These are phyloP conservation scores for Cyclotella choctawhatcheeana DNA, from an alignment of 108 stramenopile genomes.

Conservation along the genomic window DNA sequence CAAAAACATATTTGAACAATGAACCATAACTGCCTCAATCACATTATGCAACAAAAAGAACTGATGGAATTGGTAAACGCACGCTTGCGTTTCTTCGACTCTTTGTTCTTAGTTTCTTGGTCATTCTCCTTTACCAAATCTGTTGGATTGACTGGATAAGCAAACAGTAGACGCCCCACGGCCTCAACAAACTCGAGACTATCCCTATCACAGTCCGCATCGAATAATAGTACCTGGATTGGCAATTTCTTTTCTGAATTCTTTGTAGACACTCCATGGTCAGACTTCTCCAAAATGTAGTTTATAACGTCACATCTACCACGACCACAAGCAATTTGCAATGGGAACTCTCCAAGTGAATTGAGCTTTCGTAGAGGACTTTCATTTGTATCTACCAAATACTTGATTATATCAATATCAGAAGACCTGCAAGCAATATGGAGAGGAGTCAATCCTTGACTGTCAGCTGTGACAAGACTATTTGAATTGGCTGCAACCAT, in stretches of 20 bases:
- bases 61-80: no score
- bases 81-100: no score
- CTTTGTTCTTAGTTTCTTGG: no score
- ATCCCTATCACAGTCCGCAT: neutral
- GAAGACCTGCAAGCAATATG: slow-evolving; percentile 2
- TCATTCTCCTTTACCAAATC: no score
- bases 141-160: no score
- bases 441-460: slow-evolving; percentile 8
- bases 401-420: neutral
- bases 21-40: no score
- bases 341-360: neutral
- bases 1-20: no score
- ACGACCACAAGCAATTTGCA: slow-evolving; percentile 3
- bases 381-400: neutral
- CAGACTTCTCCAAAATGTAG: neutral
- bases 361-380: neutral
- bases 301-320: neutral
- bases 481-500: slow-evolving; percentile 1
- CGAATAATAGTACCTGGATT: neutral
- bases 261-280: neutral
- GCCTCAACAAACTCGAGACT: slow-evolving; percentile 16
- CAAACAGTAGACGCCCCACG: neutral
- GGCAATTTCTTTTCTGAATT: neutral
- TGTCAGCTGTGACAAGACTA: neutral
- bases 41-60: no score